Evolutionary conservation across 495 filamentous ascomycete species (phyloP), one percentile per base, ranked within the genome.

Genomic region (Aspergillus indologenus): DNA sequence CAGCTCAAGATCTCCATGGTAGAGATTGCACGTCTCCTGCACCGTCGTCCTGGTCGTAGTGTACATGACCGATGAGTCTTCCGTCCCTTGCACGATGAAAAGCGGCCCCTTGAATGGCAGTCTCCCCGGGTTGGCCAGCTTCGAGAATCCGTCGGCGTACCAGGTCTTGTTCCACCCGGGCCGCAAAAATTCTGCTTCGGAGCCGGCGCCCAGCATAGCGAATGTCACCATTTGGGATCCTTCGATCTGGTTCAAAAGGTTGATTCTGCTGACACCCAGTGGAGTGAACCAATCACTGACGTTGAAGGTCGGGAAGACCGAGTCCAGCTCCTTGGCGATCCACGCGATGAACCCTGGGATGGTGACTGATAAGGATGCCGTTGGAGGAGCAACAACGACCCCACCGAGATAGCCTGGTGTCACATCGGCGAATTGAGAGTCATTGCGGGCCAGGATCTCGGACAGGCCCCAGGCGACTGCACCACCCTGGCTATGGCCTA

Each of bases 401-500:
- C 73, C 59, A 12, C 79, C 79, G 17, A 68, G 67, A 59, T 77
- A 81, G 31, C 75, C 75, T 7, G 61, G 23, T 6, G 65, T 60
- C 14, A 75, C 64, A 22, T 65, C 54, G 2, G 54, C 53, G 22
- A 67, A 73, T 45, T 73, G 65, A 6, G 64, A 62, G n/a, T 65
- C 47, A 8, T 54, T 53, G 31, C 51, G 56, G 45, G 19, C 59
- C 0, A 65, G 59, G 24, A 59, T 59, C 61, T 81, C 73, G 5
- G 79, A 77, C 14, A 72, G 58, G 0, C 63, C 67, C 79, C 79
- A 82, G 5, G 75, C 75, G 4, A 70, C 73, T 4, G 71, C 68
- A n/a, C 78, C 81, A 5, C 79, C 79, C 62, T 83, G 75, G 40
- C 71, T 77, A 54, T 81, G 80, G 5, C 81, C 81, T 48, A 81